phyloP scores from a whole-genome alignment of 768 basidiomycete species.

The Mycena polygramma region DNA sequence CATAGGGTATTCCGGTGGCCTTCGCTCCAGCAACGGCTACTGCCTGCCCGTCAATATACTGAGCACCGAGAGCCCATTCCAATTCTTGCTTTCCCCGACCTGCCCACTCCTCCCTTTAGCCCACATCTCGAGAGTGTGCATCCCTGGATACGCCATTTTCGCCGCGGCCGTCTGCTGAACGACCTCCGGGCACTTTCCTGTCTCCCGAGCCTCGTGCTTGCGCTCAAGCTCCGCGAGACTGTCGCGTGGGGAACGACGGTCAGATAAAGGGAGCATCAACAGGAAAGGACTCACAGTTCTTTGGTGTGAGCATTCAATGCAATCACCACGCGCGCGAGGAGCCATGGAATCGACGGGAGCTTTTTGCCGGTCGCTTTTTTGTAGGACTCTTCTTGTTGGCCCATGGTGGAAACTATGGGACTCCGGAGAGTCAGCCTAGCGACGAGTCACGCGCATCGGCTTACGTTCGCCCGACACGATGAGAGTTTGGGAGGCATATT shows the following conservation, averaged over 20 bases:
- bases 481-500: neutral
- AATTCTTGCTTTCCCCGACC: constrained; percentile 28
- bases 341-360: constrained; percentile 46
- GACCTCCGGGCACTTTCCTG: constrained; percentile 40
- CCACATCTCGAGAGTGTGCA: constrained; percentile 47
- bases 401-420: constrained; percentile 29
- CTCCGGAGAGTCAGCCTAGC: constrained; percentile 14
- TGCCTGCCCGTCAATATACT: constrained; percentile 42
- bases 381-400: constrained; percentile 44
- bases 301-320: constrained; percentile 46
- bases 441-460: constrained; percentile 3
- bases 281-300: constrained; percentile 44
- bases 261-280: no score
- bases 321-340: constrained; percentile 45
- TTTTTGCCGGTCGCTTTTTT: constrained; percentile 27
- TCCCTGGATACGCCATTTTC: constrained; percentile 40
- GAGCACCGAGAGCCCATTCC: constrained; percentile 47
- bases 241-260: neutral
- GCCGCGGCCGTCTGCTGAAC: constrained; percentile 40
- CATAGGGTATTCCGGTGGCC: no score
- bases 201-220: constrained; percentile 38
- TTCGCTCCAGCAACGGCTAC: constrained; percentile 3
- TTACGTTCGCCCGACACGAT: constrained; percentile 12
- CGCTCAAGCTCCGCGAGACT: constrained; percentile 43
- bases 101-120: constrained; percentile 29